Evolutionary conservation across 805 yeast genomes (phyloP).

Genomic region (Candida schatavii): DNA sequence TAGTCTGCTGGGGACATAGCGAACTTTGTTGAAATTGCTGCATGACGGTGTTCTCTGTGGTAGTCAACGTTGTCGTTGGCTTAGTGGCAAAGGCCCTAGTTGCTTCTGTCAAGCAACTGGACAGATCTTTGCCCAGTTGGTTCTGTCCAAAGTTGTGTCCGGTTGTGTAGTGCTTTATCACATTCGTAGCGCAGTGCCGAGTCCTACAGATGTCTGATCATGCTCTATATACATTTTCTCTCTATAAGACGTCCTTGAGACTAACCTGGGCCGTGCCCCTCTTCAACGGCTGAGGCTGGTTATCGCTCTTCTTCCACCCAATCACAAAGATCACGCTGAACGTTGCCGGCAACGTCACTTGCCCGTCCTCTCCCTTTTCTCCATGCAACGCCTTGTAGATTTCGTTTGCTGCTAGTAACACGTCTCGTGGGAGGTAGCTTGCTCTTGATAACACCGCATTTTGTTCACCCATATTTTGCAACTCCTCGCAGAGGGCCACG

Average conservation of each 20-base stretch:
- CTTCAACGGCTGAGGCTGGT: conserved; percentile 68
- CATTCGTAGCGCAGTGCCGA: no score
- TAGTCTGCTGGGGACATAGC: no score
- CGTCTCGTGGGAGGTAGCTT: conserved; percentile 47
- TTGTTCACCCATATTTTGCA: conserved; percentile 82
- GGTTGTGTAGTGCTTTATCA: no score
- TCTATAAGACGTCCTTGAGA: conserved; percentile 56
- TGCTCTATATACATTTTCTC: background rate
- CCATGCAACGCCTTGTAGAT: conserved; percentile 74
- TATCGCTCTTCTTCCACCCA: conserved; percentile 78
- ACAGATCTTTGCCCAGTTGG: no score
- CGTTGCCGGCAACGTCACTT: conserved; percentile 67
- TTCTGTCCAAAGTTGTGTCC: no score
- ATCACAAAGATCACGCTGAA: conserved; percentile 78
- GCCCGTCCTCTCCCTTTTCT: conserved; percentile 46
- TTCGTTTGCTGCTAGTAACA: conserved; percentile 71
- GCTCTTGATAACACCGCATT: conserved; percentile 60
- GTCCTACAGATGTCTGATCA: no score
- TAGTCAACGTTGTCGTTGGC: no score
- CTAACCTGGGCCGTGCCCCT: conserved; percentile 71
- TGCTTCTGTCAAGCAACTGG: no score
- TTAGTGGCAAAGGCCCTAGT: no score
- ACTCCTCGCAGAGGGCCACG: conserved; percentile 62
- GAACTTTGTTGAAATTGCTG: no score
- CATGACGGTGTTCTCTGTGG: no score